These are phyloP conservation scores for Saccharomycopsis amapae DNA, from an alignment of 805 yeast genomes.

Conservation along the genomic window DNA sequence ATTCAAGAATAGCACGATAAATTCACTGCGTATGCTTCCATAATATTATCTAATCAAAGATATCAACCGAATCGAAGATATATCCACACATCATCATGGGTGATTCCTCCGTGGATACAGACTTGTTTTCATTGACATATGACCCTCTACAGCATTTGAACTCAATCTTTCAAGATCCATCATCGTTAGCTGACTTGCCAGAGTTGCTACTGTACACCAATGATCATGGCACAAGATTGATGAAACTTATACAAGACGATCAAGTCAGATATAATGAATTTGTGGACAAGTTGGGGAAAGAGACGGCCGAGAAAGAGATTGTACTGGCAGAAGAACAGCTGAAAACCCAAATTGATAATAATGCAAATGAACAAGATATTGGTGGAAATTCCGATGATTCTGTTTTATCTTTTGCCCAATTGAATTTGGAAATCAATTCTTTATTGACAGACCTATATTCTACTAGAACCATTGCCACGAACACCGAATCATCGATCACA, in stretches of 20 bases:
- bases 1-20: not conserved
- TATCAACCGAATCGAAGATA: too few relatives aligned
- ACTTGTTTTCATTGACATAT: conserved; percentile 33
- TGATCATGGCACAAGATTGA: conserved; percentile 43
- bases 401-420: not conserved
- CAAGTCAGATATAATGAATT: conserved; percentile 18
- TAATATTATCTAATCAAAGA: too few relatives aligned
- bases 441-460: not conserved
- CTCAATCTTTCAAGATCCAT: conserved; percentile 44
- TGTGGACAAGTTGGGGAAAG: conserved; percentile 4
- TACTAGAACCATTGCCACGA: conserved; percentile 41
- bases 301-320: too few relatives aligned
- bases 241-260: conserved; percentile 38
- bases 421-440: not conserved
- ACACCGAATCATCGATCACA: conserved; percentile 57
- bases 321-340: not conserved
- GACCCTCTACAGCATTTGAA: conserved; percentile 49
- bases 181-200: conserved; percentile 44
- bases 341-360: not conserved
- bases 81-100: too few relatives aligned
- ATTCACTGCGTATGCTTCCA: too few relatives aligned
- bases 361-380: not conserved
- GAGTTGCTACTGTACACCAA: conserved; percentile 43
- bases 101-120: too few relatives aligned
- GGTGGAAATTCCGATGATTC: not conserved